Conservation (phyloP, 2,329 filamentous ascomycete genomes). For the Apiospora kogelbergensis region DNA sequence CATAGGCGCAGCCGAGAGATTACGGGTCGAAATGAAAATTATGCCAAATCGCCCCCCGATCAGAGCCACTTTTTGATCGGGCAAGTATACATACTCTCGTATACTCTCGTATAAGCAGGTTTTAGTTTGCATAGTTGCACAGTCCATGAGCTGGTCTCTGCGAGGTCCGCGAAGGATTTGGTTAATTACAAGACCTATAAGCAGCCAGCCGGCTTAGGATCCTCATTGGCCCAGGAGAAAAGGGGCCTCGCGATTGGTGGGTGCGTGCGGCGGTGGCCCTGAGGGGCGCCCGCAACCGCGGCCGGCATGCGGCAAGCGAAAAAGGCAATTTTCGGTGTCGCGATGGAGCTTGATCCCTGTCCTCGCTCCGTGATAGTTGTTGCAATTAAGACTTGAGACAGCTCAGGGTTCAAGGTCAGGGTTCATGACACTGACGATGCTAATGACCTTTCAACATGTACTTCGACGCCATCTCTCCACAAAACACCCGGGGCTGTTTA, state of each 20-base stretch:
- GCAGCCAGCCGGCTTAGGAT: not conserved
- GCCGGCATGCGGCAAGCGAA: not conserved
- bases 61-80: not conserved
- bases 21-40: not conserved
- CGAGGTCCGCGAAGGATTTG: not conserved
- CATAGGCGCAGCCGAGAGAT: not conserved
- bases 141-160: not conserved
- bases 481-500: not conserved
- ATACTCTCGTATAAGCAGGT: not conserved
- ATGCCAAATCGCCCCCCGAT: not conserved
- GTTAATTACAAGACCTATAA: not conserved
- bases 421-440: not conserved
- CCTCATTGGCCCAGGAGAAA: not conserved
- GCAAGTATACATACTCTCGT: not conserved
- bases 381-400: slow-evolving; percentile 5
- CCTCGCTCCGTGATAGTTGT: not conserved
- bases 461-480: not conserved
- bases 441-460: not conserved
- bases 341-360: not conserved
- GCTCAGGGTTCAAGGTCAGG: not conserved
- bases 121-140: not conserved
- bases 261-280: not conserved
- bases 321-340: not conserved
- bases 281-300: too few species aligned
- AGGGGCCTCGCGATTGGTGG: not conserved